Percentiles rank a stretch among this genome's conserved stretches.
phyloP scores from a whole-genome alignment of 805 yeast species.

The Ascoidea rubescens region DNA sequence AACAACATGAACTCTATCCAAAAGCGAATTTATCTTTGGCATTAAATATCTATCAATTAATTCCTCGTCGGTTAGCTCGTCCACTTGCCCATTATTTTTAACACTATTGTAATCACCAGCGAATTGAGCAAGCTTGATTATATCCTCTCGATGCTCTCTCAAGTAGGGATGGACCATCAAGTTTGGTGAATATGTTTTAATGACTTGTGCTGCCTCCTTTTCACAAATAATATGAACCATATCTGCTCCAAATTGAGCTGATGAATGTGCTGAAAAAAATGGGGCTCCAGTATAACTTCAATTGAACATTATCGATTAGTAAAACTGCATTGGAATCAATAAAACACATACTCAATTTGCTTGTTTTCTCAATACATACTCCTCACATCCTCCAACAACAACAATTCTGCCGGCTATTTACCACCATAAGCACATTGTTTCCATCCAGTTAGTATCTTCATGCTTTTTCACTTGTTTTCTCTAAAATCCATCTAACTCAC shows the following conservation, averaged over 20 bases:
- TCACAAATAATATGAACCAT: slow-evolving; percentile 87
- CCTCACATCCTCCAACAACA: slow-evolving; percentile 89
- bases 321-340: not conserved
- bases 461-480: slow-evolving; percentile 4
- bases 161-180: slow-evolving; percentile 93
- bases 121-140: no score
- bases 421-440: slow-evolving; percentile 12
- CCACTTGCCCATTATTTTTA: slow-evolving; percentile 13
- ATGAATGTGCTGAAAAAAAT: slow-evolving; percentile 74
- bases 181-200: slow-evolving; percentile 83
- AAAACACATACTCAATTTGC: slow-evolving; percentile 9
- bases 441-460: not conserved
- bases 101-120: slow-evolving; percentile 10
- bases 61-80: slow-evolving; percentile 13
- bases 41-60: slow-evolving; percentile 31
- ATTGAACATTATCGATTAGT: slow-evolving; percentile 5
- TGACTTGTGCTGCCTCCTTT: slow-evolving; percentile 57
- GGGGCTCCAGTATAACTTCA: slow-evolving; percentile 86
- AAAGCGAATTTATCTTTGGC: slow-evolving; percentile 38
- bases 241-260: slow-evolving; percentile 79
- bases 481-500: slow-evolving; percentile 11
- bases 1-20: slow-evolving; percentile 63
- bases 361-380: slow-evolving; percentile 18
- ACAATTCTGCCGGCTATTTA: slow-evolving; percentile 52
- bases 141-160: slow-evolving; percentile 22